Percentiles rank a stretch among this genome's conserved stretches.
Evolutionary conservation across 345 rosid species (phyloP).

Genomic region (Microcos paniculata): DNA sequence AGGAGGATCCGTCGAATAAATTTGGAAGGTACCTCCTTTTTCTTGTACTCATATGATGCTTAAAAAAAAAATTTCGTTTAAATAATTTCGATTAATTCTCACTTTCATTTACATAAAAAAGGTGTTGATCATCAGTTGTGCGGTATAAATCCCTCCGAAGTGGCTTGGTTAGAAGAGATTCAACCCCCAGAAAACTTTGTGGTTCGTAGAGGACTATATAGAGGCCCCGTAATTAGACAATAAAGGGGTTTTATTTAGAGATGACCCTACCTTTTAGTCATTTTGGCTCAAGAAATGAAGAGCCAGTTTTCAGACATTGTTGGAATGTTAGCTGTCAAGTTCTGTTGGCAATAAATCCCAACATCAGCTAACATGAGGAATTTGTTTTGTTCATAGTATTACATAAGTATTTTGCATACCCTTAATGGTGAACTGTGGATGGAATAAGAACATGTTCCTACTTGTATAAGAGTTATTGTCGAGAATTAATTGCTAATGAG

Average conservation of each 20-base stretch:
- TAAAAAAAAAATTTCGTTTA: too few species aligned
- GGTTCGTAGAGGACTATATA: conserved; percentile 9
- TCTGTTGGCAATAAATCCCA: conserved; percentile 17
- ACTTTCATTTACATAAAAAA: not conserved
- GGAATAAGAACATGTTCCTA: not conserved
- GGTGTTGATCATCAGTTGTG: not conserved
- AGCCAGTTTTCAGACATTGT: conserved; percentile 13
- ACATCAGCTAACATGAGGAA: conserved; percentile 14
- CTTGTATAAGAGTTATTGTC: not conserved
- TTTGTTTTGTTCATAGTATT: conserved; percentile 17
- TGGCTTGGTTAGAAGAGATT: conserved; percentile 19
- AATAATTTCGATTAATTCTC: not conserved
- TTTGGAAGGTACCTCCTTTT: conserved; percentile 31
- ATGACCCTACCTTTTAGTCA: conserved; percentile 5
- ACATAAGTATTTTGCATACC: not conserved
- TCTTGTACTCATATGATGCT: not conserved
- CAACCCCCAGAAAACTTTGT: conserved; percentile 20
- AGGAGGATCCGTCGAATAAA: conserved; percentile 31
- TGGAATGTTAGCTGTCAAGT: conserved; percentile 25
- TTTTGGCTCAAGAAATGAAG: conserved; percentile 18
- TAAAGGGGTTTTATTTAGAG: not conserved
- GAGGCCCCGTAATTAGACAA: conserved; percentile 17
- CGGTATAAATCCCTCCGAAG: not conserved
- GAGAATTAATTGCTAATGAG: not conserved
- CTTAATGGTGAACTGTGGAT: not conserved